A percentile compares a stretch with the other conserved stretches of the same genome.
phyloP scores from a whole-genome alignment of 169 alveolate species.

The Pseudocohnilembus persalinus region DNA sequence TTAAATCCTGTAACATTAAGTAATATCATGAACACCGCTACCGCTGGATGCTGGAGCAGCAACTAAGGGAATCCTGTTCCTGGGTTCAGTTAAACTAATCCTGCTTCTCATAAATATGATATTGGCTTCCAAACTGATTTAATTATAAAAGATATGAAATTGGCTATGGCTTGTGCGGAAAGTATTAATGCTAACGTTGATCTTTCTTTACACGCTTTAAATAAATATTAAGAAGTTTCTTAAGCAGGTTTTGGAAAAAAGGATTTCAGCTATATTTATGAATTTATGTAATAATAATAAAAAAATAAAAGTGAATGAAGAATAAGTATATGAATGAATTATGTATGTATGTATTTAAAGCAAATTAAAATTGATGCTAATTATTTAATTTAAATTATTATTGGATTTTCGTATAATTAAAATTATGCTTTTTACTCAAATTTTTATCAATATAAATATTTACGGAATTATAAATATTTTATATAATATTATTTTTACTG shows the following conservation, averaged over 20 bases:
- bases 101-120: slow-evolving; percentile 56
- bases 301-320: too few relatives aligned
- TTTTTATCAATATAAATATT: too few relatives aligned
- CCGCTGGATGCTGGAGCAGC: slow-evolving; percentile 67
- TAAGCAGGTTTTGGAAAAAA: slow-evolving; percentile 45
- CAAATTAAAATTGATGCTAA: too few relatives aligned
- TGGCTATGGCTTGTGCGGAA: slow-evolving; percentile 65
- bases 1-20: slow-evolving; percentile 62
- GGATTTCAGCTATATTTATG: slow-evolving; percentile 57
- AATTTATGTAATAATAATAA: too few relatives aligned
- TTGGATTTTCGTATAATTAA: too few relatives aligned
- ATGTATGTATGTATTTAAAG: too few relatives aligned
- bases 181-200: slow-evolving; percentile 26
- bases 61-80: slow-evolving; percentile 75
- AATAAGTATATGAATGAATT: too few relatives aligned
- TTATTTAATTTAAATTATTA: too few relatives aligned
- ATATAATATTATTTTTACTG: too few relatives aligned
- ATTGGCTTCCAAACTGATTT: slow-evolving; percentile 65
- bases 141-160: slow-evolving; percentile 61
- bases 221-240: slow-evolving; percentile 44
- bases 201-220: slow-evolving; percentile 44
- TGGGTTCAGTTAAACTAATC: slow-evolving; percentile 53
- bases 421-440: too few relatives aligned
- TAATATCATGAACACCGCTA: slow-evolving; percentile 49
- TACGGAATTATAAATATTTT: too few relatives aligned